Base-by-base conservation (phyloP, 441 rosid genomes). In the Corymbia calophylla region DNA sequence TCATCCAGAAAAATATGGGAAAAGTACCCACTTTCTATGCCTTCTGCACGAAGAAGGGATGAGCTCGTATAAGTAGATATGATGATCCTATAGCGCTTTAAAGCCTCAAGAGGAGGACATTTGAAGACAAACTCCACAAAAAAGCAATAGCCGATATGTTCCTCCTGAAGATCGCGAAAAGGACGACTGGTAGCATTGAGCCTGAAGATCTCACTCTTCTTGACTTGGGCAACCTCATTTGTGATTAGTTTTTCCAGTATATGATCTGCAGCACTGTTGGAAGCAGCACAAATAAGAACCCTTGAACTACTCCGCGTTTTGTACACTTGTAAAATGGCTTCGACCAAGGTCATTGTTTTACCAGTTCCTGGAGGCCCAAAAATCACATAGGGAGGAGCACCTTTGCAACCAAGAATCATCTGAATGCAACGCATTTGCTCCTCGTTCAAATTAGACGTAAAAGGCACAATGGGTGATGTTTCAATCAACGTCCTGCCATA, bases 1-100 rank as follows among this genome's bases (percentile, higher is more conserved):
- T 98, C 98, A 86, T 97, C 99, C 91, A 97, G 92, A 93, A 97
- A 96, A 68, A 98, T 93, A 92, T 98, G 99, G 87, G 99, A 94
- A 95, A 98, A 98, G 88, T 97, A 98, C 31, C 96, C 95, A 51
- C 89, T 92, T 14, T 84, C 27, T 87, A 98, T 87, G 86, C 96
- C 97, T 93, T 96, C 99, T 13, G 95, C 91, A 32, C 89, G 90
- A 53, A 98, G 96, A 88, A 94, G 95, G 53, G 95, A 94, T 82
- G 97, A 92, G 91, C 99, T 98, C 95, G 94, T 94, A 89, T 95
- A 98, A 18, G 99, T 97, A 32, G 97, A 96, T 85, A 96, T 93
- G 87, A 98, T 92, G 86, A 98, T 93, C 91, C 93, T 95, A 90
- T 94, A 97, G 60, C 88, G 90, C 47, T 16, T 47, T 17, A 95